phyloP scores from a whole-genome alignment of 768 basidiomycete species.

The Mycena amicta region DNA sequence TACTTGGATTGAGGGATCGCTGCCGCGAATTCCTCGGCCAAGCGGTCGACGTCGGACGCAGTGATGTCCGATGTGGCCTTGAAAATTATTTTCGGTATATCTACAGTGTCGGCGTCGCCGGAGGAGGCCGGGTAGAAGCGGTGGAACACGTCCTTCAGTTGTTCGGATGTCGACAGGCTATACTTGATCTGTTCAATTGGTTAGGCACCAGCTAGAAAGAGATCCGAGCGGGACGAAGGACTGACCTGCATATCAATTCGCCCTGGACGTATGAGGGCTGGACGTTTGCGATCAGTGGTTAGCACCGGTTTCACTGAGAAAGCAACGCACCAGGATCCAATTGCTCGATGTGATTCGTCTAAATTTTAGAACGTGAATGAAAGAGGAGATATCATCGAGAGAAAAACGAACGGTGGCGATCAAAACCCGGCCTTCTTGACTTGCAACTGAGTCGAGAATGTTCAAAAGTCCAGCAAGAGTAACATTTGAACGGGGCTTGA shows the following conservation, averaged over 20 bases:
- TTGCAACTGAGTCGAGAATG: conserved; percentile 10
- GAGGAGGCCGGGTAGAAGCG: conserved; percentile 1
- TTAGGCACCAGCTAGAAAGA: neutral
- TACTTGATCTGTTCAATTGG: conserved; percentile 8
- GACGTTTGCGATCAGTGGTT: neutral
- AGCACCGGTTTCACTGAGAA: too few relatives aligned
- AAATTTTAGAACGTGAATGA: neutral
- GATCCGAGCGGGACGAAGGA: too few relatives aligned
- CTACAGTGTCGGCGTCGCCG: neutral
- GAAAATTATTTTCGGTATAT: neutral
- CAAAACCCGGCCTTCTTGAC: conserved; percentile 7
- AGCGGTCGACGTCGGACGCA: neutral
- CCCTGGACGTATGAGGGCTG: conserved; percentile 10
- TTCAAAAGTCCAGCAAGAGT: conserved; percentile 9
- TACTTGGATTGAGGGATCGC: conserved; percentile 2
- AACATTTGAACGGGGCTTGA: neutral
- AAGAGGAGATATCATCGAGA: neutral
- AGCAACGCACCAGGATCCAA: conserved; percentile 6
- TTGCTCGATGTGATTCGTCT: conserved; percentile 15
- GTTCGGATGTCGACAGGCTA: conserved; percentile 3
- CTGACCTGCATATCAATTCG: conserved; percentile 11
- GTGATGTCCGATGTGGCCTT: neutral
- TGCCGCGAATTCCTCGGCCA: conserved; percentile 5
- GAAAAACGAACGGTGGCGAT: conserved; percentile 4
- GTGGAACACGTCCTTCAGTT: conserved; percentile 10